A percentile compares a stretch with the other conserved stretches of the same genome.
phyloP scores from a whole-genome alignment of 345 rosid species.

The Schrenkiella parvula region DNA sequence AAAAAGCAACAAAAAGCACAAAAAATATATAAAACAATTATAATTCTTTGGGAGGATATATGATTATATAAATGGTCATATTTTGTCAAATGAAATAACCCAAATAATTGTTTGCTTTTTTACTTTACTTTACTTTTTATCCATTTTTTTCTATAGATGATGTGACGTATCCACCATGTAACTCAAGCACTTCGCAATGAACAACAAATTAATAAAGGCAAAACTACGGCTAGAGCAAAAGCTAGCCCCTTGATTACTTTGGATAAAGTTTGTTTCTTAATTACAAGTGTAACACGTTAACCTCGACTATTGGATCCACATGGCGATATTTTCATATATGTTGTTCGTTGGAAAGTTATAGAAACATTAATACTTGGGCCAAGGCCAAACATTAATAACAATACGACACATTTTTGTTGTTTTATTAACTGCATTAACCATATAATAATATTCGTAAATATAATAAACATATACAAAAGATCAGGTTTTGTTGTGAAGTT shows the following conservation, averaged over 20 bases:
- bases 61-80: neutral
- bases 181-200: neutral
- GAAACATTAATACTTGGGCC: constrained; percentile 17
- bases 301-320: constrained; percentile 9
- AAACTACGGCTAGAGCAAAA: constrained; percentile 14
- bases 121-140: neutral
- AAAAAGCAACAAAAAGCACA: neutral
- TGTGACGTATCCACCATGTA: constrained; percentile 3
- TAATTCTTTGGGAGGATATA: too few relatives aligned
- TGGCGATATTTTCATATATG: neutral
- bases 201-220: neutral
- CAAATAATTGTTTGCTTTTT: constrained; percentile 3
- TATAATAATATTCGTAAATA: neutral
- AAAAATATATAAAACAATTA: too few relatives aligned
- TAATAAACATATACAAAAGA: neutral
- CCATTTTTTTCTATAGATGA: neutral
- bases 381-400: constrained; percentile 5
- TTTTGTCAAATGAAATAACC: constrained; percentile 10
- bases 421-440: neutral
- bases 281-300: neutral
- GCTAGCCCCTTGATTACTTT: neutral
- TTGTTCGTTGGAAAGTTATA: neutral
- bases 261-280: neutral
- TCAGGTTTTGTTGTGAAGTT: neutral
- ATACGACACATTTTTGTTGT: neutral